Evolutionary conservation across 345 rosid species (phyloP).

Genomic region (Euphorbia pulcherrima): DNA sequence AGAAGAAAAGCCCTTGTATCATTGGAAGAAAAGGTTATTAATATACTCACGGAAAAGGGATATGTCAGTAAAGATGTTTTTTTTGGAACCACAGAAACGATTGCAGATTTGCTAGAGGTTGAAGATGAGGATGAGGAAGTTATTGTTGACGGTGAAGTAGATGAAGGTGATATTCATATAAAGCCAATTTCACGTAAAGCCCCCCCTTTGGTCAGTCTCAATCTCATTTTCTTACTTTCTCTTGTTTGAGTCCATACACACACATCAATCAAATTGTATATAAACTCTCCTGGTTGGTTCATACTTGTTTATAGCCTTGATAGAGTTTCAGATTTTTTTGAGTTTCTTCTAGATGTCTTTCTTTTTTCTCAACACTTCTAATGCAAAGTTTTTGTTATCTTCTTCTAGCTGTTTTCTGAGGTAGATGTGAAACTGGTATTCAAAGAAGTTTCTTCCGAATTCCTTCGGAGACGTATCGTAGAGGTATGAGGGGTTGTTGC

Average conservation of each 20-base stretch:
- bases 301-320: neutral
- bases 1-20: constrained; percentile 83
- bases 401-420: constrained; percentile 65
- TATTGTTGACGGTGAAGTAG: constrained; percentile 95
- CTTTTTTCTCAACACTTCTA: constrained; percentile 8
- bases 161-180: constrained; percentile 97
- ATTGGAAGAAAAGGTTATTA: constrained; percentile 74
- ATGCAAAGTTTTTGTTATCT: constrained; percentile 21
- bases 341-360: too few species aligned
- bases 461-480: constrained; percentile 80
- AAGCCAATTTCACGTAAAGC: constrained; percentile 69
- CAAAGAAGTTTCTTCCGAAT: constrained; percentile 86
- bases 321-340: neutral
- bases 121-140: constrained; percentile 98
- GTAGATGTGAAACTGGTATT: constrained; percentile 98
- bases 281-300: too few species aligned
- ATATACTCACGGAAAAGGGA: constrained; percentile 81
- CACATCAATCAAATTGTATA: too few species aligned
- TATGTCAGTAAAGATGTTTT: constrained; percentile 59
- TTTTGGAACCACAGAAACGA: constrained; percentile 51
- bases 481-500: constrained; percentile 53
- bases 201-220: constrained; percentile 58
- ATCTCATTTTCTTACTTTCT: constrained; percentile 10
- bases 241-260: neutral
- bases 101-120: constrained; percentile 66